Percentiles rank a stretch among this genome's conserved stretches.
Conservation (phyloP, 352 stramenopile species). For the Pythium brassicae region DNA sequence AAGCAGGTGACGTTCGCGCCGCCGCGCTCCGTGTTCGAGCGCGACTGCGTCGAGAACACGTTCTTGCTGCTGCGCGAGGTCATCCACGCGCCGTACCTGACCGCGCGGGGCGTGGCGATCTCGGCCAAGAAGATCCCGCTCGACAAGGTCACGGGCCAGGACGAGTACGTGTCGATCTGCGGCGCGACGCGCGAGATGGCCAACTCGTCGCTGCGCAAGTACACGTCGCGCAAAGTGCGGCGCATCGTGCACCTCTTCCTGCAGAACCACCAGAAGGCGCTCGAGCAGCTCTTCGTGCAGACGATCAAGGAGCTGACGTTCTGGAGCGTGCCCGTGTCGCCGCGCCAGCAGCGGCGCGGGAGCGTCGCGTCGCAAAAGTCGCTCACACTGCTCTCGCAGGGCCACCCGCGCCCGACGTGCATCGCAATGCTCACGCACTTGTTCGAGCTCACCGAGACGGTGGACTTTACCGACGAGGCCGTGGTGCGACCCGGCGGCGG, state of each 20-base stretch:
- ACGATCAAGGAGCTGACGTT: constrained; percentile 85
- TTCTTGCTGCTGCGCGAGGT: constrained; percentile 78
- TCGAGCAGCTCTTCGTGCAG: constrained; percentile 70
- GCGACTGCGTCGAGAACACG: constrained; percentile 77
- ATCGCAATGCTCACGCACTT: constrained; percentile 79
- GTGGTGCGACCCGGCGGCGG: too few species aligned
- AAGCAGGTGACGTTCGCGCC: constrained; percentile 70
- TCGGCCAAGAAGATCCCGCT: constrained; percentile 84
- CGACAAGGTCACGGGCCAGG: constrained; percentile 81
- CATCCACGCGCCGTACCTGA: constrained; percentile 82
- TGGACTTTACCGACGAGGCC: constrained; percentile 71
- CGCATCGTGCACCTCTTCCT: constrained; percentile 82
- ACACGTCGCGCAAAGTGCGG: constrained; percentile 83
- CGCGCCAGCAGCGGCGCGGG: constrained; percentile 29
- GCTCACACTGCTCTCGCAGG: constrained; percentile 58
- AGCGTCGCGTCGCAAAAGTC: constrained; percentile 60
- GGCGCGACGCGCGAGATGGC: constrained; percentile 77
- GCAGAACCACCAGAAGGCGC: constrained; percentile 60
- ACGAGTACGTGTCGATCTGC: constrained; percentile 86
- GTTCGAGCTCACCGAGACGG: constrained; percentile 80
- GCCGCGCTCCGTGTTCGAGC: constrained; percentile 66
- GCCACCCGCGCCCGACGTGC: constrained; percentile 66
- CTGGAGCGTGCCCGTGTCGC: constrained; percentile 54
- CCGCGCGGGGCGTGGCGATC: constrained; percentile 72
- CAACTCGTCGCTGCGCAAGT: constrained; percentile 80